Conservation (phyloP, 495 filamentous ascomycete genomes). For the Aspergillus indologenus region DNA sequence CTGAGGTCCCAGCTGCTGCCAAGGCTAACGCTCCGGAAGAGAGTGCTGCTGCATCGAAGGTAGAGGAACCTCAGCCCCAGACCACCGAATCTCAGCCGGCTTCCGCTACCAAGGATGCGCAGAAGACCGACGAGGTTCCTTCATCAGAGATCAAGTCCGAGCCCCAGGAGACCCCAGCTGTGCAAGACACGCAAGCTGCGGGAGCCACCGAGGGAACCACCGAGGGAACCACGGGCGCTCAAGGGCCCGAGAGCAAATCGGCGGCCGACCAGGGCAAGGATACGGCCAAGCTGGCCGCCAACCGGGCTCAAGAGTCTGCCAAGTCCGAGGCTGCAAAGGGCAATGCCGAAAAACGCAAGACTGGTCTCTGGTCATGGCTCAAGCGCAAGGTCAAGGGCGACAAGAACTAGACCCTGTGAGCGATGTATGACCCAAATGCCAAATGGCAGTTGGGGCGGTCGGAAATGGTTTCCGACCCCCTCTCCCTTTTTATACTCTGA, state of each 20-base stretch:
- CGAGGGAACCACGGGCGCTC: conserved; percentile 6
- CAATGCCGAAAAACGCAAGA: conserved; percentile 28
- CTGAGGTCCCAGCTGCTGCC: not conserved
- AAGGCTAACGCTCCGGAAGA: conserved; percentile 6
- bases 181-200: not conserved
- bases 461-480: not conserved
- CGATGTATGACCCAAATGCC: not conserved
- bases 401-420: conserved; percentile 3
- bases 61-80: not conserved
- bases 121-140: conserved; percentile 12
- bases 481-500: conserved; percentile 19
- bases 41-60: not conserved
- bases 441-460: not conserved
- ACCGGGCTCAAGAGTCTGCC: conserved; percentile 14
- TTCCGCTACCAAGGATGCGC: not conserved
- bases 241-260: conserved; percentile 17
- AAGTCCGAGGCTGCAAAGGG: conserved; percentile 12
- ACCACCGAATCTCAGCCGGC: not conserved
- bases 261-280: conserved; percentile 13
- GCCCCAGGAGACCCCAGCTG: conserved; percentile 4
- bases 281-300: conserved; percentile 13
- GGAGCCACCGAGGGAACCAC: not conserved
- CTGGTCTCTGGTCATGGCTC: conserved; percentile 25
- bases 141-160: conserved; percentile 5
- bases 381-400: conserved; percentile 33